Base-by-base conservation (phyloP, 345 rosid species). In the Ceriops tagal region DNA sequence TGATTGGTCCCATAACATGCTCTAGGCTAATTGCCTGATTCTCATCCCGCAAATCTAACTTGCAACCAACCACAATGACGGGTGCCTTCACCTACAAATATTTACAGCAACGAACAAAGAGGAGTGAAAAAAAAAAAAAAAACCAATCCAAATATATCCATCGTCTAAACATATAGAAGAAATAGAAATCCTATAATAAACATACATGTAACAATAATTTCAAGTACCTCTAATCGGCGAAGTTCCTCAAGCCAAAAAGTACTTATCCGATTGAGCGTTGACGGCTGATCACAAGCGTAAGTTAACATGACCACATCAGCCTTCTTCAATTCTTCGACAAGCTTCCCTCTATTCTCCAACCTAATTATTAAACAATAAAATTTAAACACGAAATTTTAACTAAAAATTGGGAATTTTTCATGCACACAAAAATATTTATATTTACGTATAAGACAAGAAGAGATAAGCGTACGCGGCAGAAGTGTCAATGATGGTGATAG, bases 11-110 rank as follows among this genome's bases (percentile, higher is more conserved):
- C 92, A 91, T 88, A 53, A 86, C 73, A 64, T 86, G 85, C 80
- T 91, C 97, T 61, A 88, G 69, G 70, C 79, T 83, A 37, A 71
- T 67, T 21, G 90, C 71, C 53, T 83, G 58, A 56, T 78, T 82
- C 51, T 87, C 92, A 57, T 86, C 86, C 10, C 92, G 80, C 74
- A 91, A 82, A 82, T 91, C 97, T 61, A 87, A 84, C 79, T 91
- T 91, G 79, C 97, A 91, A n/a, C 97, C 97, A 58, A 83, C 97
- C 73, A 87, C 87, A 77, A 91, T 84, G 15, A 91, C 83, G 15
- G 97, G 95, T 26, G 73, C 92, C 80, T 84, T 89, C 71, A 88
- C 67, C 95, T 91, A 64, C n/a, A 43, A 58, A 52, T 16, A 22
- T 28, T 27, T 1, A 21, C 60, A 57, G 9, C 9, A 46, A 28